phyloP scores from a whole-genome alignment of 495 filamentous ascomycete species.

The Chaetomidium leptoderma region DNA sequence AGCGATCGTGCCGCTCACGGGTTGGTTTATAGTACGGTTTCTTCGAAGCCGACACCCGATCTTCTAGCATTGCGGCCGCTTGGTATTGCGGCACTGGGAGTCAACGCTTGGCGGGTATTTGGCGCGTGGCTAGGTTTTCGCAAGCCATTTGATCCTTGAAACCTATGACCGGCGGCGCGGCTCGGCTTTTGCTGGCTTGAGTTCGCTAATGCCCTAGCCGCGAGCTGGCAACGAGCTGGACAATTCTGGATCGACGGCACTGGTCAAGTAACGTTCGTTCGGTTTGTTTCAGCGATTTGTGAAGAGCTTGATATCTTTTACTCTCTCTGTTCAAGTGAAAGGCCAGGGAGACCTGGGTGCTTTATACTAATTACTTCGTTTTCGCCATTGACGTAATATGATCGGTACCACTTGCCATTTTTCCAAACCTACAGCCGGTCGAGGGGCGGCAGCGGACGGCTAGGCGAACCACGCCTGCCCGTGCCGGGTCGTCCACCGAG shows the following conservation, averaged over 20 bases:
- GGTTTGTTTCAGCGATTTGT: not conserved
- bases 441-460: not conserved
- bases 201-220: no score
- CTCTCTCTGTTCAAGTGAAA: not conserved
- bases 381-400: not conserved
- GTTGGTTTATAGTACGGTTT: not conserved
- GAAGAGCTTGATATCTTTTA: not conserved
- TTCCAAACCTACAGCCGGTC: not conserved
- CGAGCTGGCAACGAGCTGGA: no score
- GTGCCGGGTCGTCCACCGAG: not conserved
- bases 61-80: no score
- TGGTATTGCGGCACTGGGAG: not conserved
- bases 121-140: no score
- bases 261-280: not conserved
- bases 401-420: not conserved
- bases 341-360: not conserved
- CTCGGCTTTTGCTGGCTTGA: no score
- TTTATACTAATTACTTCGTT: not conserved
- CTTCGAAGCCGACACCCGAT: no score
- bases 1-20: not conserved
- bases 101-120: no score
- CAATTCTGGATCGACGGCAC: not conserved
- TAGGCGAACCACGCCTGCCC: not conserved
- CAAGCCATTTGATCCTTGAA: no score
- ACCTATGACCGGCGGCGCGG: no score